Conservation (phyloP, 2,329 filamentous ascomycete species). For the Coniosporium tulheliwenetii region DNA sequence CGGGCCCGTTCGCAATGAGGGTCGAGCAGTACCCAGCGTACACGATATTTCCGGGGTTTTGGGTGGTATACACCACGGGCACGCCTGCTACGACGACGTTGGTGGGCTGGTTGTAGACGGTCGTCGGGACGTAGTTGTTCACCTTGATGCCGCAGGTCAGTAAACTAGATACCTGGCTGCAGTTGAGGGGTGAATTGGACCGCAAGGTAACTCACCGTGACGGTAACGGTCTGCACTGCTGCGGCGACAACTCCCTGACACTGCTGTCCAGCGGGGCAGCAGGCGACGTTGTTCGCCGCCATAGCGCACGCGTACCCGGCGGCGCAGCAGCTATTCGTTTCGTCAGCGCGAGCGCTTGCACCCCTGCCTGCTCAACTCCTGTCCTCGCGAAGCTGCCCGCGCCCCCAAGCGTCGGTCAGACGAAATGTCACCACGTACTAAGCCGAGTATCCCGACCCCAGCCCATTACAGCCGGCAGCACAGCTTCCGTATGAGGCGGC, state of each 20-base stretch:
- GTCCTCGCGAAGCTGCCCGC: no score
- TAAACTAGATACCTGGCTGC: no score
- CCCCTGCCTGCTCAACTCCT: no score
- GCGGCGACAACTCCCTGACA: constrained; percentile 10
- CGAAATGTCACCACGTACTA: no score
- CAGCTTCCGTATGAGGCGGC: no score
- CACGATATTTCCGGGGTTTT: not conserved
- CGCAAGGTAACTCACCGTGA: not conserved
- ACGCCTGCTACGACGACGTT: constrained; percentile 6
- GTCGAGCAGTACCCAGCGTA: constrained; percentile 16
- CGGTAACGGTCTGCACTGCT: constrained; percentile 4
- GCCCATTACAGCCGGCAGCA: no score
- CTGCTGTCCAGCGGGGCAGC: constrained; percentile 15
- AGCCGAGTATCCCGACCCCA: no score
- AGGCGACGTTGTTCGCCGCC: constrained; percentile 12
- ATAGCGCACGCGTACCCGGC: constrained; percentile 14
- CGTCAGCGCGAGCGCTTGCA: no score
- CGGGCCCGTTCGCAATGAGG: constrained; percentile 13
- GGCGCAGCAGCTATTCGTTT: constrained; percentile 13
- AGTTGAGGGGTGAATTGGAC: no score
- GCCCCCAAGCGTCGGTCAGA: no score
- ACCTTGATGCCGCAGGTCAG: no score
- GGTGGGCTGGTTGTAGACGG: constrained; percentile 7
- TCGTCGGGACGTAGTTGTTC: constrained; percentile 3
- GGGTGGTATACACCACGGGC: not conserved